Evolutionary conservation across 805 yeast species (phyloP), one percentile per base, ranked within the genome.

Genomic region (Sporopachydermia lactativora): DNA sequence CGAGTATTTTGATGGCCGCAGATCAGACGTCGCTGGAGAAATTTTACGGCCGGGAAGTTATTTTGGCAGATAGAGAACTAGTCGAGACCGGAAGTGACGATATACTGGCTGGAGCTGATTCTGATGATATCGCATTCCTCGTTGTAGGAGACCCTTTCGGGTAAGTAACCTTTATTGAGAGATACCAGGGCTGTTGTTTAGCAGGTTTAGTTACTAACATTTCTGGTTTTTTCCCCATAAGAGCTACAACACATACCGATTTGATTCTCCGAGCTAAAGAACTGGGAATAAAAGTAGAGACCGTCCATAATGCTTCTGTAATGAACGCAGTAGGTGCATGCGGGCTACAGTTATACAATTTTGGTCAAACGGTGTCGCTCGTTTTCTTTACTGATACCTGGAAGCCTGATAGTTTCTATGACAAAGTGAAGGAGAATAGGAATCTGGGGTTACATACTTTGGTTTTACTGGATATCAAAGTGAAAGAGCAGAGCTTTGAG

Each of bases 321-420:
- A 86, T 92, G 96, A 89, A 89, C 56, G 98, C 97, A 0, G 95
- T 89, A 17, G 98, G 98, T 15, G 94, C 96, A 1, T 86, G 96
- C 64, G 98, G 98, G 16, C 70, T 92, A 48, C 98, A 89, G 60
- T 67, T 89, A 44, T 89, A 89, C 61, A 86, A 81, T 51, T 89
- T 88, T 61, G 98, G 98, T 5, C 97, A 92, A 63, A 86, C 97
- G 6, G 89, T 89, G n/a, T 85, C 96, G 1, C 66, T 92, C 57
- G 97, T 92, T 2, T 92, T 92, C 57, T 89, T 92, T 68, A 88
- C 95, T 18, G 97, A 89, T 15, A 64, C 66, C 43, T 89, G 98
- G 97, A 81, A 84, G 59, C 98, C 98, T 1, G 97, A 89, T 58
- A 81, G 94, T 35, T 89, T 94, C 66, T 92, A 89, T 59, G 73